phyloP scores from a whole-genome alignment of 2,329 filamentous ascomycete genomes.

The Colletotrichum tamarilloi region DNA sequence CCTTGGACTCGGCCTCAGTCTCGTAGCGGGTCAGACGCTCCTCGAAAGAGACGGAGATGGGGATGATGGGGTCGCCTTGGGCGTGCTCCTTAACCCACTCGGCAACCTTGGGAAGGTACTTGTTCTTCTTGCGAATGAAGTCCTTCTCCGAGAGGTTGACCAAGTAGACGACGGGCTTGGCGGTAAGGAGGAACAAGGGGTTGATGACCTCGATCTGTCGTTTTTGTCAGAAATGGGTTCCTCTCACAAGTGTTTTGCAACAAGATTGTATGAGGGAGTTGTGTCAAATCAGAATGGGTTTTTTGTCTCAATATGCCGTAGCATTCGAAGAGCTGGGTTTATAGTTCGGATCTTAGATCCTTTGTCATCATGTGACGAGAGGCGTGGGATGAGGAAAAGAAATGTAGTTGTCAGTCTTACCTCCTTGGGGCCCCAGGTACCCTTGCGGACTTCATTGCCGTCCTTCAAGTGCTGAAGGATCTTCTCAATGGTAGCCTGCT shows the following conservation, averaged over 20 bases:
- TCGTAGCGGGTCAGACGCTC: slow-evolving; percentile 87
- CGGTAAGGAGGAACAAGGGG: slow-evolving; percentile 91
- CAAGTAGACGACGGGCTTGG: slow-evolving; percentile 96
- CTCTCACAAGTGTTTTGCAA: slow-evolving; percentile 36
- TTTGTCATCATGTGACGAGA: slow-evolving; percentile 90
- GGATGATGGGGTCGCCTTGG: slow-evolving; percentile 88
- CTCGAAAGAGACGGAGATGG: slow-evolving; percentile 92
- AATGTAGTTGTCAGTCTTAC: slow-evolving; percentile 66
- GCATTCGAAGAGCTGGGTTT: slow-evolving; percentile 99
- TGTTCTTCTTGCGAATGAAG: slow-evolving; percentile 99
- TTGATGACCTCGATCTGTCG: slow-evolving; percentile 95
- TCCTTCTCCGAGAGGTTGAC: slow-evolving; percentile 98
- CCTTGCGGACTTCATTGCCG: slow-evolving; percentile 94
- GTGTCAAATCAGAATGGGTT: slow-evolving; percentile 28
- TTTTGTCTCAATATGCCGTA: slow-evolving; percentile 90
- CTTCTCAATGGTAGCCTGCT: slow-evolving; percentile 93
- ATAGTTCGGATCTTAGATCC: slow-evolving; percentile 87
- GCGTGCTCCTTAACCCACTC: slow-evolving; percentile 97
- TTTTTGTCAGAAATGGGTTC: slow-evolving; percentile 43
- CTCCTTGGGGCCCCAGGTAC: slow-evolving; percentile 92
- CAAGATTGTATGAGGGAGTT: slow-evolving; percentile 36
- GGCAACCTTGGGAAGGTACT: slow-evolving; percentile 92
- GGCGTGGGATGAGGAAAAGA: slow-evolving; percentile 37
- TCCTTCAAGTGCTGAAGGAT: slow-evolving; percentile 84
- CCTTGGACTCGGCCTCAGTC: slow-evolving; percentile 79